A percentile compares a stretch with the other conserved stretches of the same genome.
Conservation (phyloP, 1,139 yeast species). For the Zygosaccharomyces sapae region DNA sequence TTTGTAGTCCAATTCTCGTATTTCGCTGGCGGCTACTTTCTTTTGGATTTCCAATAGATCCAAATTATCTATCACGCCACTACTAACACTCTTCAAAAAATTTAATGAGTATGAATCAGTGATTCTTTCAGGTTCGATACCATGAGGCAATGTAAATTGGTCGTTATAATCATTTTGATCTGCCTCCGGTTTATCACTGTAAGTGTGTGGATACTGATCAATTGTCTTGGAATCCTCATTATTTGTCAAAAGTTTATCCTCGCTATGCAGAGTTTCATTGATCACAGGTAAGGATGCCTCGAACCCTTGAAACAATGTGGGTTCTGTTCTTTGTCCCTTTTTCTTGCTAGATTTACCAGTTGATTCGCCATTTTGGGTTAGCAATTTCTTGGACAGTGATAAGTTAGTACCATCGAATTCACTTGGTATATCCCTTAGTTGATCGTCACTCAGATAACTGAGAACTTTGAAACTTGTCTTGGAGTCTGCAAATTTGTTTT, state of each 20-base stretch:
- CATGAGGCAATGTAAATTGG: slow-evolving; percentile 36
- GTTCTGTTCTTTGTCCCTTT: slow-evolving; percentile 17
- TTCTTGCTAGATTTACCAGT: slow-evolving; percentile 8
- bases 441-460: slow-evolving; percentile 52
- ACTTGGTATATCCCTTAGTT: slow-evolving; percentile 50
- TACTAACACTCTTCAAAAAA: slow-evolving; percentile 39
- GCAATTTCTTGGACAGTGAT: slow-evolving; percentile 41
- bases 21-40: slow-evolving; percentile 59
- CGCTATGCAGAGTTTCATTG: slow-evolving; percentile 37
- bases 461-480: slow-evolving; percentile 45
- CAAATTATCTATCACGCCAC: slow-evolving; percentile 44
- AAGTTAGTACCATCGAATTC: slow-evolving; percentile 11
- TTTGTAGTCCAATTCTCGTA: slow-evolving; percentile 55
- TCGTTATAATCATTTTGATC: slow-evolving; percentile 20
- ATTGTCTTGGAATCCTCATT: slow-evolving; percentile 4
- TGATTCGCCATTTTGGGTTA: slow-evolving; percentile 20
- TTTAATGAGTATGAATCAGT: slow-evolving; percentile 40
- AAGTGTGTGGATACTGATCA: background rate
- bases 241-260: slow-evolving; percentile 18
- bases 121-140: slow-evolving; percentile 41
- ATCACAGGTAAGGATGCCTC: slow-evolving; percentile 52
- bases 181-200: slow-evolving; percentile 8
- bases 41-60: slow-evolving; percentile 59
- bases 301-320: slow-evolving; percentile 62
- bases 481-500: slow-evolving; percentile 31